A percentile compares a stretch with the other conserved stretches of the same genome.
Evolutionary conservation across 2,329 filamentous ascomycete genomes (phyloP).

Genomic region (Penicillium freii): DNA sequence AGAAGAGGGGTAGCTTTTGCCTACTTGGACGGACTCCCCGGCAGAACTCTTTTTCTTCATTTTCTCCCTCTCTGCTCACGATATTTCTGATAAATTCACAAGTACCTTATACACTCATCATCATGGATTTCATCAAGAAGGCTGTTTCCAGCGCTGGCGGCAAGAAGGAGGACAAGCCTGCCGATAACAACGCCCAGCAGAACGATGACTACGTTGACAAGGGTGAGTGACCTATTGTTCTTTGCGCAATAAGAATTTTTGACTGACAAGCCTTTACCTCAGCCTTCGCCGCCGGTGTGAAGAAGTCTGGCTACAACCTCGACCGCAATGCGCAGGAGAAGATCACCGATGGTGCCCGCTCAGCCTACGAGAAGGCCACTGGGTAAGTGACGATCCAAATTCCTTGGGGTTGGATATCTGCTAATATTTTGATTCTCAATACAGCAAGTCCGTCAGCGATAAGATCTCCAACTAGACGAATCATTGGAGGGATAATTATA

Average conservation of each 20-base stretch:
- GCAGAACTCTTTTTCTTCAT: not conserved
- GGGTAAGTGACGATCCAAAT: not conserved
- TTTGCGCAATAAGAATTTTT: too few relatives aligned
- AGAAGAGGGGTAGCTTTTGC: slow-evolving; percentile 2
- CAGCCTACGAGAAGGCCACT: slow-evolving; percentile 4
- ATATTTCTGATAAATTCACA: not conserved
- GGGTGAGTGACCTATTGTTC: not conserved
- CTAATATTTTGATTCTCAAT: not conserved
- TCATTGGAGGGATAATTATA: not conserved
- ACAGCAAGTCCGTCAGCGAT: not conserved
- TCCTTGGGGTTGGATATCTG: not conserved
- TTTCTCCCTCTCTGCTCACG: not conserved
- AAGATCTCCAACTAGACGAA: slow-evolving; percentile 5
- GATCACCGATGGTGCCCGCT: slow-evolving; percentile 6
- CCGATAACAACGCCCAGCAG: slow-evolving; percentile 1
- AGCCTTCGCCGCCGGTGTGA: slow-evolving; percentile 1
- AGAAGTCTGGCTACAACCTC: slow-evolving; percentile 4
- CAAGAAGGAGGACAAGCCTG: not conserved
- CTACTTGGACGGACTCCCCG: not conserved
- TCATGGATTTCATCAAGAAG: slow-evolving; percentile 8
- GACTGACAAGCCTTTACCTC: not conserved
- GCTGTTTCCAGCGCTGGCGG: not conserved
- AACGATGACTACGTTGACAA: slow-evolving; percentile 8
- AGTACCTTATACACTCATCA: not conserved
- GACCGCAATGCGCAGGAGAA: slow-evolving; percentile 5